Evolutionary conservation across 768 basidiomycete species (phyloP), one percentile per base, ranked within the genome.

Genomic region (Leccinum subgranulosum): DNA sequence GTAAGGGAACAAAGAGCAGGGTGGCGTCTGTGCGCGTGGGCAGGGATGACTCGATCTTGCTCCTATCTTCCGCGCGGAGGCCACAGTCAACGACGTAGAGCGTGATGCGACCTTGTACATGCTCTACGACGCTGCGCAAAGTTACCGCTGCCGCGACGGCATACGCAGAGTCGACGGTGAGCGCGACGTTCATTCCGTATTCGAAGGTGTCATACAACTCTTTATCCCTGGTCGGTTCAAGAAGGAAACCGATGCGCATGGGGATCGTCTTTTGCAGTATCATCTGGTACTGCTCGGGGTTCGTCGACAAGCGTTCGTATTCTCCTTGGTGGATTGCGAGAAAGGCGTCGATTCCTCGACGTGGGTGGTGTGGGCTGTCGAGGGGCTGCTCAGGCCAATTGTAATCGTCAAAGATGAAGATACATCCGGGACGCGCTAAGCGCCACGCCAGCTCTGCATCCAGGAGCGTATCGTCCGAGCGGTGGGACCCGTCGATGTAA

Each of bases 391-490:
- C 73, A 28, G 76, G 64, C 84, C 83, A 84, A 36, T 74, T 72
- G 60, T 84, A 84, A 65, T 85, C 82, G 59, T 85, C 83, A 60
- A 84, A 82, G 48, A 85, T 77, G 64, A 84, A 61, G 52, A 84
- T 69, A 5, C 81, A 80, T 7, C 76, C 80, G 31, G 77, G 74
- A 53, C 75, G 72, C 3, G 82, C 80, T 17, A 85, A 69, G 6
- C 84, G 73, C 83, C 84, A 84, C 2, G 75, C 77, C 31, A 84
- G 68, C 66, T 85, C 84, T 8, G 77, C 83, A 62, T 85, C 84
- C n/a, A 85, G 74, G 49, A 85, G 70, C 0, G 82, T 84, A 60
- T 85, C 84, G 58, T 82, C 81, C 8, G 84, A 81, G 53, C 80
- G 77, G 64, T 84, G 83, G 7, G 82, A 83, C 4, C 84, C 83